Percentiles rank a stretch among this genome's conserved stretches.
Evolutionary conservation across 306 rosid species (phyloP).

Genomic region (Arachis hypogaea): DNA sequence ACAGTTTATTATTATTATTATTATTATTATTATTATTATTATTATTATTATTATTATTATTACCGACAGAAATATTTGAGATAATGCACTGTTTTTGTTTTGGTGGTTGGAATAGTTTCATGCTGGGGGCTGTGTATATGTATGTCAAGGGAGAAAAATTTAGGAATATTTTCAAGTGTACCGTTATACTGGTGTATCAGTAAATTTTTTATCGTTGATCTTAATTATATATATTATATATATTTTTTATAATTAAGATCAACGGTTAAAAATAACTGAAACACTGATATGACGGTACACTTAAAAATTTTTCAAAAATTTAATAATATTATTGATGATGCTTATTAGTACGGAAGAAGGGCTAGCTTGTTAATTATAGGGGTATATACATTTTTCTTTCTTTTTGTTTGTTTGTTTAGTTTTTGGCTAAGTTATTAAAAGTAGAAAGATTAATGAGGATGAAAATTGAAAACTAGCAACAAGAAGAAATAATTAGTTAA

Average conservation of each 20-base stretch:
- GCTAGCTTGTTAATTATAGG: neutral
- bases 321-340: neutral
- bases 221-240: too few species aligned
- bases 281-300: too few species aligned
- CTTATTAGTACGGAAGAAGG: neutral
- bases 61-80: conserved; percentile 38
- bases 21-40: too few species aligned
- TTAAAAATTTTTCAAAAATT: neutral
- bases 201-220: too few species aligned
- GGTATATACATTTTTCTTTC: neutral
- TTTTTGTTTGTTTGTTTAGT: neutral
- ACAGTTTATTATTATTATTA: too few species aligned
- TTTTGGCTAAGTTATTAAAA: neutral
- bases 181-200: too few species aligned
- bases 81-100: conserved; percentile 41
- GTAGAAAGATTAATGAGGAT: neutral
- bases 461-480: neutral
- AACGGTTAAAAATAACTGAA: too few species aligned
- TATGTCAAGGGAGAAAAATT: neutral
- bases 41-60: neutral
- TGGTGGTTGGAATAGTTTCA: conserved; percentile 38
- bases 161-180: too few species aligned
- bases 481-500: neutral
- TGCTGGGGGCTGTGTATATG: neutral
- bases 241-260: too few species aligned